A percentile compares a stretch with the other conserved stretches of the same genome.
Evolutionary conservation across 345 rosid genomes (phyloP).

Genomic region (Brassica nigra): DNA sequence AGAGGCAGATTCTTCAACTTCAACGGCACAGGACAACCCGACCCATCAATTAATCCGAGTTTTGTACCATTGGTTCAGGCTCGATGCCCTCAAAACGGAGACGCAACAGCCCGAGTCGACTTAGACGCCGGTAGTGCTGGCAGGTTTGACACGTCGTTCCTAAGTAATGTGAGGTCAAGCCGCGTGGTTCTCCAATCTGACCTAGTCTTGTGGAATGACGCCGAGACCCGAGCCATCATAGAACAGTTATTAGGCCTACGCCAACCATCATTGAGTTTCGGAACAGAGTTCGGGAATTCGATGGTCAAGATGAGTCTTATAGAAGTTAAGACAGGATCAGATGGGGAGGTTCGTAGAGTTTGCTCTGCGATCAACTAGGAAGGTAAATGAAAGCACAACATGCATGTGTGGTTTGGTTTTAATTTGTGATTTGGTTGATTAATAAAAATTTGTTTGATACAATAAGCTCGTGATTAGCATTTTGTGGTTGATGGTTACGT

Average conservation of each 20-base stretch:
- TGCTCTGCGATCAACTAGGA: conserved; percentile 47
- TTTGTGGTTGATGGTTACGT: conserved; percentile 6
- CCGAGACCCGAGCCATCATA: conserved; percentile 36
- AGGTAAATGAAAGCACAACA: neutral
- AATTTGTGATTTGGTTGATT: neutral
- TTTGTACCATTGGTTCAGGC: conserved; percentile 29
- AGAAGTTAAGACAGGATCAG: conserved; percentile 45
- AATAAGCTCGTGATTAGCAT: conserved; percentile 25
- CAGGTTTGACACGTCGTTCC: conserved; percentile 46
- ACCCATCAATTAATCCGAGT: conserved; percentile 39
- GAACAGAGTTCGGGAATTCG: conserved; percentile 48
- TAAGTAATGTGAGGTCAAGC: conserved; percentile 44
- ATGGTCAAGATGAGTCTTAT: conserved; percentile 65
- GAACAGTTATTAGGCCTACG: conserved; percentile 36
- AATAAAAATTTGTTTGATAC: neutral
- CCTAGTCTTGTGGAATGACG: conserved; percentile 41
- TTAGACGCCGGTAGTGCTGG: conserved; percentile 43
- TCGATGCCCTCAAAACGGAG: conserved; percentile 38
- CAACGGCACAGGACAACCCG: conserved; percentile 38
- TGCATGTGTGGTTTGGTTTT: conserved; percentile 9
- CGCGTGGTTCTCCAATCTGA: conserved; percentile 48
- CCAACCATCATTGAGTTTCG: conserved; percentile 32
- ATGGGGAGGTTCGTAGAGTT: conserved; percentile 51
- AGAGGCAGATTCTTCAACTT: conserved; percentile 45
- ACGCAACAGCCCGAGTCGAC: conserved; percentile 33